Conservation (phyloP, 1,284 basidiomycete species). For the Ceratobasidium sp. region DNA sequence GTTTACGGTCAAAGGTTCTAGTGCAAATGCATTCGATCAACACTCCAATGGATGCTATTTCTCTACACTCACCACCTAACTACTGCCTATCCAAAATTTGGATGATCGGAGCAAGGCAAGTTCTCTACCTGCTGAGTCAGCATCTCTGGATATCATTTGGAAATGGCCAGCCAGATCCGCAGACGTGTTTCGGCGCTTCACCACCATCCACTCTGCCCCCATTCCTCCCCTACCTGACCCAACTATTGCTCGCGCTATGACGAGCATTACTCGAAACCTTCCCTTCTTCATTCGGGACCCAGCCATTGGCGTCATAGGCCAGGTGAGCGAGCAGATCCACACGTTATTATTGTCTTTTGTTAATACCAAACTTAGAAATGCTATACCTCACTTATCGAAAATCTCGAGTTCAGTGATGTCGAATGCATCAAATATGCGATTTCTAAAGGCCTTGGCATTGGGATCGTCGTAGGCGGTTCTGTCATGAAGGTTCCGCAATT, state of each 20-base stretch:
- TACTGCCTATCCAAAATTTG: conserved; percentile 35
- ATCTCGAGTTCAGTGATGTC: conserved; percentile 84
- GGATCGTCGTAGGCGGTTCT: conserved; percentile 91
- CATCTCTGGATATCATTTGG: not conserved
- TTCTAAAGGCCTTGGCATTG: conserved; percentile 92
- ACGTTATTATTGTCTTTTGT: conserved; percentile 24
- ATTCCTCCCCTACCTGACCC: conserved; percentile 36
- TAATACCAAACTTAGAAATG: conserved; percentile 71
- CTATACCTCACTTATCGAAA: conserved; percentile 79
- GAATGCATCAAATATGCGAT: conserved; percentile 91
- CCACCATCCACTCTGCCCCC: conserved; percentile 13
- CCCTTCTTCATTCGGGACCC: conserved; percentile 86
- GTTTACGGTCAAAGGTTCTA: not conserved
- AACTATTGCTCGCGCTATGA: conserved; percentile 33
- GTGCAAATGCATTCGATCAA: not conserved
- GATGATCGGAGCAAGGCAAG: conserved; percentile 37
- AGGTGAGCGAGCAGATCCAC: conserved; percentile 62
- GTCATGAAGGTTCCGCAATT: conserved; percentile 97
- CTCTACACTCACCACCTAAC: conserved; percentile 11
- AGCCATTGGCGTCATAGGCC: conserved; percentile 82
- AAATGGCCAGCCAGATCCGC: conserved; percentile 14
- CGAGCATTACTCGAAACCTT: conserved; percentile 64
- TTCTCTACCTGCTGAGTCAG: conserved; percentile 27
- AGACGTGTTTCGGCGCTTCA: conserved; percentile 43
- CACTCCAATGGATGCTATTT: not conserved